Base-by-base conservation (phyloP, 2,329 filamentous ascomycete species). In the Scytalidium sp. region DNA sequence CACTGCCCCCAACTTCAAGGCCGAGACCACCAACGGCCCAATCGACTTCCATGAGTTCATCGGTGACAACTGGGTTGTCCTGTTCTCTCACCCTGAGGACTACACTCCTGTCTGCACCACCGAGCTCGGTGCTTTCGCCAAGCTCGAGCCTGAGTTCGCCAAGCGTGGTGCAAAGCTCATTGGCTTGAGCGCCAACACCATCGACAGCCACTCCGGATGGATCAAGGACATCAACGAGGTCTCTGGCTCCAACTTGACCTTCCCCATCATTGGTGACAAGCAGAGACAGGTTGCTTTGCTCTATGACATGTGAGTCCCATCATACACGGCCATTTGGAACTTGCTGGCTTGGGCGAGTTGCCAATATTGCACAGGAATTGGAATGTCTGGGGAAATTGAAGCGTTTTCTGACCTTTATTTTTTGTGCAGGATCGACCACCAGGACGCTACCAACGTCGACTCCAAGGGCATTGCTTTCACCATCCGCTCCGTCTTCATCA, bases 21-120 rank as follows among this genome's bases (percentile, higher is more conserved):
- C 88, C 64, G 84, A 92, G 58, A 92, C 88, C 55, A 93, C 88
- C 52, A 75, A 81, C 60, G 87, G 88, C 62, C 80, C 84, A 56
- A 89, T 93, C 64, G 83, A 90, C 73, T 91, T 93, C 76, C 87
- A 92, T 71, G 79, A 90, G 70, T 92, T 87, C 74, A 80, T 92
- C 57, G 85, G 84, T 64, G 78, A 87, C 75, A 85, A 80, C 64
- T 93, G 89, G 89, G 83, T 86, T 51, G 81, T 94, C 57, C 77
- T 94, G 61, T 93, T 94, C 78, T 90, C 86, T 25, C 89, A 93
- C 75, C 89, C 89, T 3, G 87, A 86, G 70, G 92, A 96, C 73
- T 96, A 89, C 79, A 96, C 92, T 2, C 92, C 92, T 48, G 92
- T 96, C 52, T 97, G 92, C 80, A 97, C 92, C 57, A 97, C 91